Conservation (phyloP, 2,329 filamentous ascomycete genomes). For the Alternaria gaisen region DNA sequence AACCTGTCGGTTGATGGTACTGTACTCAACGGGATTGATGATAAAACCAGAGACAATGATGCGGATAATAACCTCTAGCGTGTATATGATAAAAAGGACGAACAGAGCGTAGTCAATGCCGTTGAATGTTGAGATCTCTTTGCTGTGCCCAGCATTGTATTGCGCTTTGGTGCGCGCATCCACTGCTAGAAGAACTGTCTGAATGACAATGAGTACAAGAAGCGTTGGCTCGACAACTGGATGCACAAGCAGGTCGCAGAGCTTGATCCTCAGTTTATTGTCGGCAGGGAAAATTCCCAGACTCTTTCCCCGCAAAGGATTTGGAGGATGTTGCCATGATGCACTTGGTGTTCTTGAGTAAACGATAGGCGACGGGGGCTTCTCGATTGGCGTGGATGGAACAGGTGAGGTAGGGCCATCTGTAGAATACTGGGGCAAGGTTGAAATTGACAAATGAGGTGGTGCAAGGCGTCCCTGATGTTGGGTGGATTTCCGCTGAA, state of each 20-base stretch:
- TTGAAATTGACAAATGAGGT: slow-evolving; percentile 59
- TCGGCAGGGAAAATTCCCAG: slow-evolving; percentile 84
- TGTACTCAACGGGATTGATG: slow-evolving; percentile 90
- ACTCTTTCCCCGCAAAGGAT: slow-evolving; percentile 86
- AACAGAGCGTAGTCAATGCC: slow-evolving; percentile 83
- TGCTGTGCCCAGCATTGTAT: slow-evolving; percentile 56
- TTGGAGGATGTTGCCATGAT: slow-evolving; percentile 60
- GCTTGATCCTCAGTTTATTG: slow-evolving; percentile 73
- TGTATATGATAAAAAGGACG: slow-evolving; percentile 87
- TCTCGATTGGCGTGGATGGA: slow-evolving; percentile 47
- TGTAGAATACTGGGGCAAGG: slow-evolving; percentile 60
- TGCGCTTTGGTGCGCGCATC: slow-evolving; percentile 80
- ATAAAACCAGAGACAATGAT: slow-evolving; percentile 94
- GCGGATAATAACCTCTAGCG: slow-evolving; percentile 81
- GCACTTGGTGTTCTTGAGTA: slow-evolving; percentile 45
- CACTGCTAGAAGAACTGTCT: slow-evolving; percentile 86
- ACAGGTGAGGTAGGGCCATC: slow-evolving; percentile 50
- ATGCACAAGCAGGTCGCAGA: slow-evolving; percentile 87
- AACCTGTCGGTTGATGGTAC: slow-evolving; percentile 81
- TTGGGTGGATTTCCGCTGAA: slow-evolving; percentile 69
- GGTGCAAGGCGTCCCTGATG: slow-evolving; percentile 62
- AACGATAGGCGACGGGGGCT: slow-evolving; percentile 46
- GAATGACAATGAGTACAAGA: slow-evolving; percentile 84
- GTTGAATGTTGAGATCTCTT: slow-evolving; percentile 72
- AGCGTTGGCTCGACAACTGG: slow-evolving; percentile 88